Base-by-base conservation (phyloP, 805 yeast genomes). In the Kodamaea neixiangensis region DNA sequence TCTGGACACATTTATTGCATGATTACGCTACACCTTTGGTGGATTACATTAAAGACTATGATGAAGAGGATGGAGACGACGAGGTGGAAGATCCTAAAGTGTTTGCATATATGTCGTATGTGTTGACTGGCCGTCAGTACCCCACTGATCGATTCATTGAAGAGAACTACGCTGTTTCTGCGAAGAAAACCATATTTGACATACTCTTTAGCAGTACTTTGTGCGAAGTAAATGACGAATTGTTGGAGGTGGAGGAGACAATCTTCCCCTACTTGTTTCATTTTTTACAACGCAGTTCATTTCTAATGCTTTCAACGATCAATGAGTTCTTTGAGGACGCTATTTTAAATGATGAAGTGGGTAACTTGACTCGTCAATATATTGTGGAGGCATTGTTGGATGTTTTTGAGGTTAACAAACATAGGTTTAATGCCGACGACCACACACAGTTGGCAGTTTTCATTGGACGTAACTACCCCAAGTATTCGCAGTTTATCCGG, bases 261-360 rank as follows among this genome's bases (percentile, higher is more conserved):
- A 54, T 62, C 6, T 91, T 86, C 55, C 96, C 97, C 0, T 86
- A 88, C 59, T 67, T 91, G n/a, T 73, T 71, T 39, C 56, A 76
- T 10, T 69, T 91, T 13, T 63, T 90, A n/a, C 69, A 72, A 37
- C 77, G 66, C 56, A 79, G 86, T 55, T 74, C 87, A 3, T 71
- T 78, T n/a, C 79, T 78, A 35, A 79, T 85, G 68, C 76, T 92
- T 33, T 73, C 85, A 0, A 79, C 88, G 14, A 65, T 94, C 51
- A 86, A 90, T 64, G 96, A 88, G 63, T 86, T 87, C 7, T 85
- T 93, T 61, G 97, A 93, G 62, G 96, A 90, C 63, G 69, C 87
- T 0, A 73, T 80, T 39, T 65, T 93, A 50, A 89, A 91, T 64
- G 90, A 83, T 17, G 33, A 50, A 7, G 70, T 50, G 19, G 62